These are phyloP conservation scores for Colletotrichum sp. DNA, from an alignment of 2,329 filamentous ascomycete genomes.

Conservation along the genomic window DNA sequence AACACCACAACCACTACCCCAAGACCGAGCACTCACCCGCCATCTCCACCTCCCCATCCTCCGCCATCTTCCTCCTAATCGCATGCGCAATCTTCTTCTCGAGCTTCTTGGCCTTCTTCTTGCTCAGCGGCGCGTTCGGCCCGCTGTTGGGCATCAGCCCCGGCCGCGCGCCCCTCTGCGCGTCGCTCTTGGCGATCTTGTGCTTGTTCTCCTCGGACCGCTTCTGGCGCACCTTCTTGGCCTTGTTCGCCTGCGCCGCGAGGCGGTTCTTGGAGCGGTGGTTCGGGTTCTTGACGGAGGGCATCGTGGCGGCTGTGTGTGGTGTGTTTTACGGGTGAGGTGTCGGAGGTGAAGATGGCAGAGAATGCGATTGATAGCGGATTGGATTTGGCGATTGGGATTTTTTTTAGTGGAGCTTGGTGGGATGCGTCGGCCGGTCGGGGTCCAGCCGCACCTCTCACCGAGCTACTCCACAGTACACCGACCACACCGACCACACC, in stretches of 20 bases:
- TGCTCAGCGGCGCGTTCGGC: conserved; percentile 53
- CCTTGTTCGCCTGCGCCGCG: conserved; percentile 48
- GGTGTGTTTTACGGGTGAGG: not conserved
- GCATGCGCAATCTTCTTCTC: conserved; percentile 59
- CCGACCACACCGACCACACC: not conserved
- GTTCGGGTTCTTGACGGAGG: conserved; percentile 65
- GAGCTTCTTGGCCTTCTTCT: conserved; percentile 61
- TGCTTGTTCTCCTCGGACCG: conserved; percentile 39
- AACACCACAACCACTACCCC: not conserved
- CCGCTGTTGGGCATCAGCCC: conserved; percentile 63
- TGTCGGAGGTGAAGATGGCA: not conserved
- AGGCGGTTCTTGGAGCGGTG: conserved; percentile 58
- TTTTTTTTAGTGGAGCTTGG: conserved; percentile 15
- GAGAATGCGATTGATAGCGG: not conserved
- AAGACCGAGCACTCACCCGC: conserved; percentile 38
- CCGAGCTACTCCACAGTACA: not conserved
- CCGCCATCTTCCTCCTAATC: conserved; percentile 56
- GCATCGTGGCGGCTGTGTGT: conserved; percentile 40
- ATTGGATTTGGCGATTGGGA: not conserved
- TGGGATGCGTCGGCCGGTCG: not conserved
- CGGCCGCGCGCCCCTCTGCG: conserved; percentile 53
- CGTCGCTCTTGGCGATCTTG: conserved; percentile 47
- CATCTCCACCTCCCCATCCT: conserved; percentile 55
- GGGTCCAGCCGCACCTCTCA: not conserved
- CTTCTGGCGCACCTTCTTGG: conserved; percentile 49